Percentiles rank a stretch among this genome's conserved stretches.
Evolutionary conservation across 2,329 filamentous ascomycete genomes (phyloP).

Genomic region (Trichoderma sp.): DNA sequence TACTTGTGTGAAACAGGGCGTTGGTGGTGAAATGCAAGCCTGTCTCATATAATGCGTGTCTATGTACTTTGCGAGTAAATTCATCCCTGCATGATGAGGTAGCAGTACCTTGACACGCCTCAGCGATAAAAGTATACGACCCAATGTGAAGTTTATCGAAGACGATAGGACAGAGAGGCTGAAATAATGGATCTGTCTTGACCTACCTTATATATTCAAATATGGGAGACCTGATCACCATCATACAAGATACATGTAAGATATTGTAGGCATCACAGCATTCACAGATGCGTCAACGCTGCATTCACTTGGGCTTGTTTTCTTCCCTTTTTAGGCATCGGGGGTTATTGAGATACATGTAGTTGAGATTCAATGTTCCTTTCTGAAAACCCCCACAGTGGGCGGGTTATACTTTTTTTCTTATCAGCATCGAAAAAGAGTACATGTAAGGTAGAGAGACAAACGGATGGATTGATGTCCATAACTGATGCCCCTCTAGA

Average conservation of each 20-base stretch:
- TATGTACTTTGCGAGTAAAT: not conserved
- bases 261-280: not conserved
- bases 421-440: not conserved
- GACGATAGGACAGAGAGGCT: not conserved
- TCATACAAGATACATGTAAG: too few relatives aligned
- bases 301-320: not conserved
- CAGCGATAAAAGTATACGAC: not conserved
- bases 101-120: not conserved
- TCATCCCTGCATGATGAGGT: not conserved
- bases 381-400: not conserved
- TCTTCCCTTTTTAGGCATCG: not conserved
- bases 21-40: not conserved
- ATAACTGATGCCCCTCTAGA: not conserved
- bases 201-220: too few relatives aligned
- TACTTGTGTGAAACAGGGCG: not conserved
- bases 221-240: too few relatives aligned
- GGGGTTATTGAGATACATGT: too few relatives aligned
- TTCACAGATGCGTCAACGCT: not conserved
- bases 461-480: not conserved
- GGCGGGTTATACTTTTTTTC: not conserved
- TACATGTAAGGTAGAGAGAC: not conserved
- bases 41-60: not conserved
- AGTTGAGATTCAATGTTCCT: not conserved
- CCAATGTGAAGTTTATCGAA: not conserved
- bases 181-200: not conserved